Percentiles rank a stretch among this genome's conserved stretches.
These are phyloP conservation scores for Limonium bicolor DNA, from an alignment of 148 eudicot species.

Conservation along the genomic window DNA sequence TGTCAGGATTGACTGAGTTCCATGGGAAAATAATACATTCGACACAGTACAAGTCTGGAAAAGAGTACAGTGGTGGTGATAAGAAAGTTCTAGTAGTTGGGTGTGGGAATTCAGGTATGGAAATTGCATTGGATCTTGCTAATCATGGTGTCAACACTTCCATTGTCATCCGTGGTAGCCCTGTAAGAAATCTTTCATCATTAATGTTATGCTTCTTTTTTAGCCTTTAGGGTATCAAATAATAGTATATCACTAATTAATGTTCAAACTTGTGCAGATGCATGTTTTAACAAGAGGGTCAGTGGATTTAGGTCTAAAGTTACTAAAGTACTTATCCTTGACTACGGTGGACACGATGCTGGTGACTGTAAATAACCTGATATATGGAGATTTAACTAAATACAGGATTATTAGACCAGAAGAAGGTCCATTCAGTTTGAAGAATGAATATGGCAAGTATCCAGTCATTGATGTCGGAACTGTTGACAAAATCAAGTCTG, in stretches of 20 bases:
- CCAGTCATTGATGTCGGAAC: conserved; percentile 26
- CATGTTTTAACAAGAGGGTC: conserved; percentile 15
- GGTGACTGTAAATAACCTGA: background rate
- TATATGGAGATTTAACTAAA: conserved; percentile 15
- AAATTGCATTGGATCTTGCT: conserved; percentile 22
- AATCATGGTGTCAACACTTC: conserved; percentile 22
- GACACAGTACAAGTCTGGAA: conserved; percentile 19
- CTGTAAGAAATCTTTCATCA: conserved; percentile 12
- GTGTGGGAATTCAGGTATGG: conserved; percentile 41
- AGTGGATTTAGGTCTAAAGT: conserved; percentile 11
- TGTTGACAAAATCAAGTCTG: conserved; percentile 5
- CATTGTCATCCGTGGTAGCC: conserved; percentile 21
- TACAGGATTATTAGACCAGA: conserved; percentile 19
- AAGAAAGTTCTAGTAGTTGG: conserved; percentile 41
- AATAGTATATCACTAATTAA: background rate
- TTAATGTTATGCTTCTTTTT: background rate
- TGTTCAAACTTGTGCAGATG: conserved; percentile 9
- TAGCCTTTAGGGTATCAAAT: background rate
- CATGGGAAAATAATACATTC: conserved; percentile 24
- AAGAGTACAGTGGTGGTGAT: conserved; percentile 1
- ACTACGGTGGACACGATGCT: conserved; percentile 10
- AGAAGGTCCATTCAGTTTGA: conserved; percentile 16
- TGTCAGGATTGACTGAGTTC: conserved; percentile 17
- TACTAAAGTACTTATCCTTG: conserved; percentile 12
- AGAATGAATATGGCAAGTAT: conserved; percentile 8